Evolutionary conservation across 805 yeast species (phyloP).

Genomic region (Sungouiozyma intestinalis): DNA sequence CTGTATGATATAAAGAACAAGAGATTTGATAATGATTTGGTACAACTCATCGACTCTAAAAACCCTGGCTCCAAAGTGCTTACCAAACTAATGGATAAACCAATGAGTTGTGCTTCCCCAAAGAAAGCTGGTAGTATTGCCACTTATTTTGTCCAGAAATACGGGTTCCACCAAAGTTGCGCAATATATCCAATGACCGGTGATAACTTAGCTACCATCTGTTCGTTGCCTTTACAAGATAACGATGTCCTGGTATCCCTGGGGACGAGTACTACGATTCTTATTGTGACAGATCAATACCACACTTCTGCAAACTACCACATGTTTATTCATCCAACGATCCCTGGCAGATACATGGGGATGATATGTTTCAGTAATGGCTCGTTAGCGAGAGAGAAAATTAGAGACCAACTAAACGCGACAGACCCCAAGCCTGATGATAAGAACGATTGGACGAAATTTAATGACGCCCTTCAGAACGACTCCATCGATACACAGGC

Average conservation of each 20-base stretch:
- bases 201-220: conserved; percentile 80
- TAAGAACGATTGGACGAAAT: conserved; percentile 45
- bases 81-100: conserved; percentile 29
- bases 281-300: conserved; percentile 68
- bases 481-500: conserved; percentile 32
- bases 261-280: conserved; percentile 88
- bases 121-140: conserved; percentile 40
- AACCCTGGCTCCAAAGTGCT: conserved; percentile 8
- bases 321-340: conserved; percentile 77
- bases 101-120: conserved; percentile 35
- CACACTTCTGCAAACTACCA: conserved; percentile 76
- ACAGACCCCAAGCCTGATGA: too few species aligned
- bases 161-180: conserved; percentile 52
- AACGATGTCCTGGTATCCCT: conserved; percentile 73
- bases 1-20: conserved; percentile 58
- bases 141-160: conserved; percentile 49
- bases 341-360: conserved; percentile 72
- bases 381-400: conserved; percentile 69
- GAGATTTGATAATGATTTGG: conserved; percentile 45
- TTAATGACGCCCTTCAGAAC: conserved; percentile 36
- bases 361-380: conserved; percentile 95
- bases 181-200: conserved; percentile 73
- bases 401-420: conserved; percentile 50
- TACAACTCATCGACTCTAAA: conserved; percentile 30
- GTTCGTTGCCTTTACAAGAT: conserved; percentile 65